Base-by-base conservation (phyloP, 2,329 filamentous ascomycete species). In the Xenoacremonium recifei region DNA sequence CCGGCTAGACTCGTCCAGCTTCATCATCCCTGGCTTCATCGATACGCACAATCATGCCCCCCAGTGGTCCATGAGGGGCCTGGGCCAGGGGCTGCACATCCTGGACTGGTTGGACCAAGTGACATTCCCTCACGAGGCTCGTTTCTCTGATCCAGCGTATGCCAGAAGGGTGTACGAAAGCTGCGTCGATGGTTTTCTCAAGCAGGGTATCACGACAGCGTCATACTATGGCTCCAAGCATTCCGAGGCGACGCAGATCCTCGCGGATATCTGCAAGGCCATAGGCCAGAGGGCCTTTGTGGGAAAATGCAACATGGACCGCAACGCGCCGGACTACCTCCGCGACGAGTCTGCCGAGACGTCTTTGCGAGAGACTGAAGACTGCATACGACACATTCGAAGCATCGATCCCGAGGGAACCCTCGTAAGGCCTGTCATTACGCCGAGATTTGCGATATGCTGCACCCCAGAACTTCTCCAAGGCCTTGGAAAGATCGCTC, bases 1-100 rank as follows among this genome's bases (percentile, higher is more conserved):
- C 3, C 37, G 40, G 11, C 64, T 78, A 3, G 35, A 51, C 2
- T 63, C 57, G 6, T 69, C 69, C 29, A 62, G 77, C 34, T 80
- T 83, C 51, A 60, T 82, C 35, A 72, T 81, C 42, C 79, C 80
- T 0, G 78, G 79, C 32, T 76, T 82, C 52, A 66, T 86, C 39
- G 82, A 86, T 64, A 85, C 81, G 2, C 83, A 86, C 60, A 84
- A 83, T 46, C 83, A 87, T 54, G 82, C 83, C 0, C 82, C 82
- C 29, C 73, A 79, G 50, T 76, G 70, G 68, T 62, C 70, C 12
- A 69, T 71, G 60, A 64, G 71, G 18, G 71, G 75, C 20, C 62
- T 76, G 4, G 71, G 72, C 5, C 71, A 76, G 51, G 66, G 75
- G 32, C 64, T 75, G 59, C 70, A 77, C 46, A 75, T 79, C 45